Conservation (phyloP, 768 basidiomycete species). For the Chalciporus sphaerocephalus region DNA sequence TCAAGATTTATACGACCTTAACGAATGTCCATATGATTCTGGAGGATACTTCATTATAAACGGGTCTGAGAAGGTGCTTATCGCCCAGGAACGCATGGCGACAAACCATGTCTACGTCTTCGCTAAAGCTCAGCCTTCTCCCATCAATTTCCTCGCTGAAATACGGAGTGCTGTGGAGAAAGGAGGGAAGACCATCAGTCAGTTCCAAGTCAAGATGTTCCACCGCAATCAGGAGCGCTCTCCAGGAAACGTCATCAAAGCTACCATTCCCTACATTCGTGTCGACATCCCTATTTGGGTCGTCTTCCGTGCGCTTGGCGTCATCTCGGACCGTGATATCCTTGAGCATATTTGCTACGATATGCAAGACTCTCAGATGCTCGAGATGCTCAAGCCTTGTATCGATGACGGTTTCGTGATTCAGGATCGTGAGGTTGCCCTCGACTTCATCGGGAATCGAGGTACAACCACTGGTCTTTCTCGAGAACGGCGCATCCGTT, state of each 20-base stretch:
- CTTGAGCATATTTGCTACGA: constrained; percentile 99
- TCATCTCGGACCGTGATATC: constrained; percentile 96
- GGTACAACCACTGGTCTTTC: constrained; percentile 92
- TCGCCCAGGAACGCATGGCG: constrained; percentile 99
- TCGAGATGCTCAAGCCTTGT: constrained; percentile 97
- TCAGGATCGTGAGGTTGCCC: constrained; percentile 92
- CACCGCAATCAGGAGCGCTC: constrained; percentile 85
- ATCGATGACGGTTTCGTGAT: constrained; percentile 98
- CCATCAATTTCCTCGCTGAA: constrained; percentile 92
- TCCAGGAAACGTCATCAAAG: constrained; percentile 93
- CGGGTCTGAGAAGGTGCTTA: constrained; percentile 99
- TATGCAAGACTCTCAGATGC: constrained; percentile 90
- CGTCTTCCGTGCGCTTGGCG: constrained; percentile 95
- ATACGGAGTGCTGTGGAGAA: constrained; percentile 97
- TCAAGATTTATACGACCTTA: constrained; percentile 81
- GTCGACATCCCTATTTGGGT: constrained; percentile 99
- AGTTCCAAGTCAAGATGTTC: constrained; percentile 97
- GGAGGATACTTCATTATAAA: constrained; percentile 99
- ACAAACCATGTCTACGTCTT: constrained; percentile 99
- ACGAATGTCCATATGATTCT: constrained; percentile 98
- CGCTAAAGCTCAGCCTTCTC: constrained; percentile 94
- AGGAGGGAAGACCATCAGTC: constrained; percentile 96
- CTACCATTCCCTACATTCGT: constrained; percentile 96
- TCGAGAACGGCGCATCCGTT: constrained; percentile 87
- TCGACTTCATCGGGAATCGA: constrained; percentile 98